Evolutionary conservation across 441 rosid species (phyloP).

Genomic region (Sinapis alba): DNA sequence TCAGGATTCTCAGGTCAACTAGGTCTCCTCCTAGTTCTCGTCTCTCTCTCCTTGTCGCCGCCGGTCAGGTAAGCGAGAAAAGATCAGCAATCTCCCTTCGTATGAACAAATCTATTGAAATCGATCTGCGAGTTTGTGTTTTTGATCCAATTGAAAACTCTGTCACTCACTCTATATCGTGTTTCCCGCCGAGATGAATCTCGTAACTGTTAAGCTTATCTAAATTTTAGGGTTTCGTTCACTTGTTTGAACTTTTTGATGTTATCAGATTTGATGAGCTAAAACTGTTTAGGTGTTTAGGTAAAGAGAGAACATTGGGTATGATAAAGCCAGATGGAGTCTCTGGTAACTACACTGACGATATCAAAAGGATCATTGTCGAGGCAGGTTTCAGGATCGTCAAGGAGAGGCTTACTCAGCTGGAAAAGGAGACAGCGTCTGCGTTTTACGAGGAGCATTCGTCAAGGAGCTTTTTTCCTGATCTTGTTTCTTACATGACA

Average conservation of each 20-base stretch:
- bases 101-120: neutral
- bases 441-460: conserved; percentile 80
- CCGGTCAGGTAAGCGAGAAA: conserved; percentile 29
- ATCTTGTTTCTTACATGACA: conserved; percentile 75
- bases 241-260: neutral
- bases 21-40: conserved; percentile 12
- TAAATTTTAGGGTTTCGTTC: conserved; percentile 5
- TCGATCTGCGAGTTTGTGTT: conserved; percentile 5
- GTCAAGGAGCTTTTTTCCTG: conserved; percentile 58
- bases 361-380: conserved; percentile 50
- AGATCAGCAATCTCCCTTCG: too few species aligned
- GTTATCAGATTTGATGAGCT: conserved; percentile 9
- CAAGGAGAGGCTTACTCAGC: conserved; percentile 54
- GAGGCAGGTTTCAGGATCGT: conserved; percentile 60
- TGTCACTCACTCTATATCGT: too few species aligned
- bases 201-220: neutral
- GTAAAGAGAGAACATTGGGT: conserved; percentile 65
- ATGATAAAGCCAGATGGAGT: conserved; percentile 91
- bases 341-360: conserved; percentile 60
- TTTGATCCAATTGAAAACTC: conserved; percentile 3
- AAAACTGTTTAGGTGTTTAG: conserved; percentile 43
- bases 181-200: neutral
- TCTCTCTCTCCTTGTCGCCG: conserved; percentile 16
- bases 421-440: conserved; percentile 59
- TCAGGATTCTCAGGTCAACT: neutral